Base-by-base conservation (phyloP, 768 basidiomycete species). In the Daedaleopsis sinensis region DNA sequence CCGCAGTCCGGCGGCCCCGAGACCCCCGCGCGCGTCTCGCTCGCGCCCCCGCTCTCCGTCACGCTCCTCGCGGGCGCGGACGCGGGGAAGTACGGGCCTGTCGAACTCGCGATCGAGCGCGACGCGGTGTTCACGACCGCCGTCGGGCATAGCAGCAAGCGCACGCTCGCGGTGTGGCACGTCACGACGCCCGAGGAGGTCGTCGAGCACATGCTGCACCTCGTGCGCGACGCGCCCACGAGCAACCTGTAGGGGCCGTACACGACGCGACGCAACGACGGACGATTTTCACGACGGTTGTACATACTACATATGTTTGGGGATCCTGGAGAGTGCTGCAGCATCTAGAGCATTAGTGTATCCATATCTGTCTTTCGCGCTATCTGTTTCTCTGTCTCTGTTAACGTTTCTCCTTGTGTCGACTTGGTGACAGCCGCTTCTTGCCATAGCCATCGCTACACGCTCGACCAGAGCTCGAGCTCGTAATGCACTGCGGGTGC, bases 91-190 rank as follows among this genome's bases (percentile, higher is more conserved):
- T 80, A 81, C 13, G 77, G 65, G 61, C 72, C 75, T 57, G 79
- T 92, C 27, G 80, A 91, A 50, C 81, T 96, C 27, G 74, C 78
- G 44, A 82, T 96, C 70, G 70, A 73, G 49, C 80, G 86, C 7
- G 90, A 91, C 6, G 85, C 83, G 23, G 79, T 96, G 47, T 98
- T 96, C 81, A 93, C 95, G 21, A 94, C 93, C 7, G 90, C 93
- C 32, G 94, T 98, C n/a, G 96, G 96, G 1, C 91, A 91, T 62
- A 87, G 87, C 68, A 86, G 83, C 69, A 96, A 96, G 79, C 85
- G 91, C 68, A 98, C 96, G 51, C 78, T 95, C 52, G 96, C 94
- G 19, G 84, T 83, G 49, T 96, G 94, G 93, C 95, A 97, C 75
- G 90, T 97, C 55, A 93, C 91, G 61, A 86, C 88, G 49, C 92